A percentile compares a stretch with the other conserved stretches of the same genome.
Evolutionary conservation across 2,329 filamentous ascomycete species (phyloP).

Genomic region (Penicillium polonicum): DNA sequence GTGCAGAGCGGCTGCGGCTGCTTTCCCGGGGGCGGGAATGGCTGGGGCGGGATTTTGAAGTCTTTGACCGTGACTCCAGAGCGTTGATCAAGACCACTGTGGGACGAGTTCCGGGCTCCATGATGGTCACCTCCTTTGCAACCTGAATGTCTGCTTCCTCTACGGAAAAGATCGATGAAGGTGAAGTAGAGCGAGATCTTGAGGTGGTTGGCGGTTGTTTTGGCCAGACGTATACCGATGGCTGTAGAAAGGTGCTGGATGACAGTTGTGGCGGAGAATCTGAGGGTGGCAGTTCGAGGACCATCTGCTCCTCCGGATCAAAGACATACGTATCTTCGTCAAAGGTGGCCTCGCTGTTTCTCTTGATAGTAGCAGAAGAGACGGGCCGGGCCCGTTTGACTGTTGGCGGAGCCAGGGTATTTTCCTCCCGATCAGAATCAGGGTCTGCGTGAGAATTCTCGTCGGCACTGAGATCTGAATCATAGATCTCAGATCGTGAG

Average conservation of each 20-base stretch:
- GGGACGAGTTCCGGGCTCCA: constrained; percentile 32
- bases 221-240: constrained; percentile 31
- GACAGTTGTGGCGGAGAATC: constrained; percentile 27
- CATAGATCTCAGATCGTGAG: constrained; percentile 25
- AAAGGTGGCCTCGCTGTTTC: constrained; percentile 33
- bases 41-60: constrained; percentile 7
- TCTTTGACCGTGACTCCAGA: constrained; percentile 18
- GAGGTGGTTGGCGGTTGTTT: constrained; percentile 19
- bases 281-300: constrained; percentile 36
- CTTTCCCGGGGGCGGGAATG: constrained; percentile 19
- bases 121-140: constrained; percentile 34
- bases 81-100: constrained; percentile 36
- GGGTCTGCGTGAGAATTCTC: constrained; percentile 21
- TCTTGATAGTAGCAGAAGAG: constrained; percentile 38
- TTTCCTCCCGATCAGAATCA: constrained; percentile 25
- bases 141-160: constrained; percentile 36
- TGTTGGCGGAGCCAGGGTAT: constrained; percentile 21
- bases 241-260: constrained; percentile 32
- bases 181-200: constrained; percentile 29
- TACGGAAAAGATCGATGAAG: constrained; percentile 30
- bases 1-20: constrained; percentile 4
- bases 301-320: constrained; percentile 34
- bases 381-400: constrained; percentile 33
- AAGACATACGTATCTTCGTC: constrained; percentile 33
- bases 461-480: constrained; percentile 35